phyloP scores from a whole-genome alignment of 352 stramenopile genomes.

The Globisporangium cystogenes region DNA sequence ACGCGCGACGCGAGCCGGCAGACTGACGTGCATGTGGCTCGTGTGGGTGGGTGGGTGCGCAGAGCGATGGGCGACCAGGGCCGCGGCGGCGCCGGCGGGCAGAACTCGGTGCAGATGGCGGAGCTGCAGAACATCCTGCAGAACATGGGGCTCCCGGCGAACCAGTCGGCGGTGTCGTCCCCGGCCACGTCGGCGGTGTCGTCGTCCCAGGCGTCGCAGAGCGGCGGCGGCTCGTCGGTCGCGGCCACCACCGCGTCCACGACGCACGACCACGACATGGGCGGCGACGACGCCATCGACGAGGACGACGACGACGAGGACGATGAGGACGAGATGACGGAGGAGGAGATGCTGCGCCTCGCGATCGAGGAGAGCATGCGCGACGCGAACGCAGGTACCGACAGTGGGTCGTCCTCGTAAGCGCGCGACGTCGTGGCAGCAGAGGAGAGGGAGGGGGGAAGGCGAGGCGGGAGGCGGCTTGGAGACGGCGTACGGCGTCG shows the following conservation, averaged over 20 bases:
- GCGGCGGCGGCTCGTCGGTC: conserved; percentile 55
- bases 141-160: conserved; percentile 79
- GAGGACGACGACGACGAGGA: conserved; percentile 63
- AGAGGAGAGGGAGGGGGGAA: background rate
- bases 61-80: conserved; percentile 75
- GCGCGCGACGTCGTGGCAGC: background rate
- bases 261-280: conserved; percentile 72
- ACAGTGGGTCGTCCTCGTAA: conserved; percentile 41
- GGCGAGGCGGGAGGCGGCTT: background rate
- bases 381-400: conserved; percentile 66
- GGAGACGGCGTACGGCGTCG: background rate
- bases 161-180: conserved; percentile 63
- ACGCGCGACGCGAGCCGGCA: too few species aligned
- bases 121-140: conserved; percentile 86
- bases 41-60: too few species aligned
- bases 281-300: conserved; percentile 56
- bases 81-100: conserved; percentile 29
- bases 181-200: conserved; percentile 68
- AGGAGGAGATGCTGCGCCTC: conserved; percentile 79
- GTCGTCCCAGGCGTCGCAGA: conserved; percentile 69
- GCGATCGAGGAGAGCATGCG: conserved; percentile 88
- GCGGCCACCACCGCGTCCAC: conserved; percentile 68
- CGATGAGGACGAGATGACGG: conserved; percentile 85
- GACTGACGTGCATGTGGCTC: background rate
- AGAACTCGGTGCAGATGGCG: conserved; percentile 72